Evolutionary conservation across 176 grass and related monocot species (phyloP).

Genomic region (Paspalum notatum): DNA sequence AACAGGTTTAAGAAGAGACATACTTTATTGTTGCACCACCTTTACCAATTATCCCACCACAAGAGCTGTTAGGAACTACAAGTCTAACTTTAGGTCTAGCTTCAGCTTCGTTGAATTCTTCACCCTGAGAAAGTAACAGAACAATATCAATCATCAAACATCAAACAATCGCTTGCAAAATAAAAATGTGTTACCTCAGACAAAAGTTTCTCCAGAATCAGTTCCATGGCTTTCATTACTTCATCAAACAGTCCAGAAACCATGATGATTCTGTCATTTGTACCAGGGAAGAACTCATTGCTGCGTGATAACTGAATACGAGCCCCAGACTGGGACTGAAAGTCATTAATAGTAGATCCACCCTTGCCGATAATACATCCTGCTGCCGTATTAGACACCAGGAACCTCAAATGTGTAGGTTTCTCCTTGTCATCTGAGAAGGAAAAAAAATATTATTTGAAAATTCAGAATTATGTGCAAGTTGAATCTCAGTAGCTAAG

Average conservation of each 20-base stretch:
- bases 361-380: conserved; percentile 98
- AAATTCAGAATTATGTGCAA: conserved; percentile 10
- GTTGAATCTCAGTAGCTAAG: background rate
- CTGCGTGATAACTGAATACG: conserved; percentile 95
- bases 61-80: conserved; percentile 94
- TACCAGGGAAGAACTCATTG: conserved; percentile 95
- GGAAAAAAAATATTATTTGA: background rate
- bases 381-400: conserved; percentile 92
- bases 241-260: conserved; percentile 85
- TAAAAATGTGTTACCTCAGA: conserved; percentile 61
- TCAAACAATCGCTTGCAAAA: conserved; percentile 11
- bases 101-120: conserved; percentile 86
- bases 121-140: conserved; percentile 57
- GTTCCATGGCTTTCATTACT: conserved; percentile 90
- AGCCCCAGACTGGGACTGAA: conserved; percentile 87
- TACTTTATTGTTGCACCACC: conserved; percentile 98
- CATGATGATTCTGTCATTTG: conserved; percentile 95
- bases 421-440: conserved; percentile 81
- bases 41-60: conserved; percentile 98
- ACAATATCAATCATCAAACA: conserved; percentile 37
- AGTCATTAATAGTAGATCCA: conserved; percentile 92
- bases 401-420: conserved; percentile 81
- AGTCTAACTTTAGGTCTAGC: conserved; percentile 85
- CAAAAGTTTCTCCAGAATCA: conserved; percentile 91
- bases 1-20: conserved; percentile 23